Conservation (phyloP, 1,139 yeast species). For the Magnusiomyces sp. region DNA sequence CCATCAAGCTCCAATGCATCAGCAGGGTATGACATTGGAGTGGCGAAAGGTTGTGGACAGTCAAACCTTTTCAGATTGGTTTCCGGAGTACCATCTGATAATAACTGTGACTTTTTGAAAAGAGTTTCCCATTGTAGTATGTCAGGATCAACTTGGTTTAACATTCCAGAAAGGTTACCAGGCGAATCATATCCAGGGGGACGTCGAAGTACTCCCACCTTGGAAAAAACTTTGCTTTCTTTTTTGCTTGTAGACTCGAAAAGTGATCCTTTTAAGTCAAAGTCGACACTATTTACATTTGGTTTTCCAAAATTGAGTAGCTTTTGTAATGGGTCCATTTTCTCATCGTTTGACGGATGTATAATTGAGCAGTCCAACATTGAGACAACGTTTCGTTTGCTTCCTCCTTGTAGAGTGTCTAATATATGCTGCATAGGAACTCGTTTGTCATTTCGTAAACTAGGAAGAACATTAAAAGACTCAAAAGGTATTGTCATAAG, state of each 20-base stretch:
- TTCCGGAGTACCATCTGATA: constrained; percentile 19
- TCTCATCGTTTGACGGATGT: constrained; percentile 5
- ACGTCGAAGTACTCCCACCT: constrained; percentile 25
- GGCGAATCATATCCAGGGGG: no score
- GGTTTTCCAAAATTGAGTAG: background rate
- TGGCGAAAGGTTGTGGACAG: constrained; percentile 20
- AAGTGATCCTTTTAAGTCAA: constrained; percentile 15
- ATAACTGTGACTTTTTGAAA: constrained; percentile 15
- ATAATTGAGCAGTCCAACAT: constrained; percentile 15
- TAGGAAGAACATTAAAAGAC: constrained; percentile 25
- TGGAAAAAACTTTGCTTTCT: constrained; percentile 28
- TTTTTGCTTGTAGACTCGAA: constrained; percentile 10
- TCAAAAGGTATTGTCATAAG: constrained; percentile 25
- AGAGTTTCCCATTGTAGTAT: no score
- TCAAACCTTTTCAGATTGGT: constrained; percentile 14
- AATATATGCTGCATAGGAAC: constrained; percentile 24
- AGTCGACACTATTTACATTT: background rate
- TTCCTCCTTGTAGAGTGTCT: constrained; percentile 19
- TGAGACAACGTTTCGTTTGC: constrained; percentile 22
- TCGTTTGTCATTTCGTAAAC: constrained; percentile 19
- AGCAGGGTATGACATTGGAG: constrained; percentile 21
- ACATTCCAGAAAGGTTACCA: no score
- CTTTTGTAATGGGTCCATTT: background rate
- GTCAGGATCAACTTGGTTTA: no score
- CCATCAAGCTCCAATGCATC: constrained; percentile 16